A percentile compares a stretch with the other conserved stretches of the same genome.
Conservation (phyloP, 1,139 yeast genomes). For the Blastobotrys raffinosifermentans region DNA sequence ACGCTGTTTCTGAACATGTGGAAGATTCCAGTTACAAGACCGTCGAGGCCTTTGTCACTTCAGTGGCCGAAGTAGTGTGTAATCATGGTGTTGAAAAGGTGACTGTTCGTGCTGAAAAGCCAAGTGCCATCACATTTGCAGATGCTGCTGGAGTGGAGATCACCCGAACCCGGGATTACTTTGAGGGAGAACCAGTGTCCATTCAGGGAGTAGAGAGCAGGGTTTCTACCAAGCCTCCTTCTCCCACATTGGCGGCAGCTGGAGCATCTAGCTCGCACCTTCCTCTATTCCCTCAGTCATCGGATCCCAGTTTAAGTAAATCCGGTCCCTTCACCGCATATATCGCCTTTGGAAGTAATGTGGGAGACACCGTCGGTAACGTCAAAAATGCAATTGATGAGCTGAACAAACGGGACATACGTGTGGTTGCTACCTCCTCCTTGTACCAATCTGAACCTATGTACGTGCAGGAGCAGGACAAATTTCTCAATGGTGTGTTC, state of each 20-base stretch:
- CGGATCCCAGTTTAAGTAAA: conserved; percentile 10
- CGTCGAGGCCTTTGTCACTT: conserved; percentile 81
- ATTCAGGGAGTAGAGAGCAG: conserved; percentile 6
- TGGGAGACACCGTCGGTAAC: conserved; percentile 63
- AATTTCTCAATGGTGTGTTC: conserved; percentile 79
- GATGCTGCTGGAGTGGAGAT: conserved; percentile 87
- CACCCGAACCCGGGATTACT: conserved; percentile 41
- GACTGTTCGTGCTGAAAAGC: conserved; percentile 66
- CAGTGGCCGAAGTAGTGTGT: conserved; percentile 60
- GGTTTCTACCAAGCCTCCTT: conserved; percentile 6
- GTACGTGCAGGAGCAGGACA: conserved; percentile 77
- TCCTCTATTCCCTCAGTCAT: conserved; percentile 23
- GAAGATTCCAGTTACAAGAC: conserved; percentile 79
- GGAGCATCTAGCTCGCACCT: too few relatives aligned
- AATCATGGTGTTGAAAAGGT: conserved; percentile 39
- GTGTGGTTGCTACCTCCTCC: conserved; percentile 61
- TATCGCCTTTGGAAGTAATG: conserved; percentile 86
- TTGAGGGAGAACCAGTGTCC: conserved; percentile 17
- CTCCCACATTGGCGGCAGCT: not conserved
- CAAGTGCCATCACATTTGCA: conserved; percentile 82
- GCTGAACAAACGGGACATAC: conserved; percentile 41
- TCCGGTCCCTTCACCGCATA: conserved; percentile 49
- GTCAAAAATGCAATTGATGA: conserved; percentile 53
- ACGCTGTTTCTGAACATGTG: conserved; percentile 44
- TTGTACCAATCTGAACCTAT: conserved; percentile 87